Evolutionary conservation across 805 yeast genomes (phyloP), one percentile per base, ranked within the genome.

Genomic region (Priceomyces carsonii): DNA sequence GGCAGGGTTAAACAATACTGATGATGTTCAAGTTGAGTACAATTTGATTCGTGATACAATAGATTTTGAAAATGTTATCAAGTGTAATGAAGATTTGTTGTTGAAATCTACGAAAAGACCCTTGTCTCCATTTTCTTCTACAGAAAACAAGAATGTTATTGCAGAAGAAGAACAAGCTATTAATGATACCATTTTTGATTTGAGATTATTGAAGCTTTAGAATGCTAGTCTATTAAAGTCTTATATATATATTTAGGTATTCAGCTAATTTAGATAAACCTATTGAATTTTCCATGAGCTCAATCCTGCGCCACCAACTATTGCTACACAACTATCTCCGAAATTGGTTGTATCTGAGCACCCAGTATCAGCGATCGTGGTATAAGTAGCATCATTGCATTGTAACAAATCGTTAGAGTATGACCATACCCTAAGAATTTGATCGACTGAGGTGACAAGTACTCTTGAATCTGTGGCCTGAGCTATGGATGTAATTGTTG

Each of bases 281-380:
- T 32, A 13, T 35, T 38, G 35, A 14, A 44, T 29, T 22, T 38
- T 35, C 76, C 77, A 80, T 13, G 67, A 43, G 26, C 87, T 78
- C n/a, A 85, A 47, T 2, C 96, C 96, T 2, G 90, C 84, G 9
- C 96, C 96, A 8, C 91, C 96, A 22, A 86, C 61, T 2, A 82
- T 53, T 1, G 71, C 64, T 18, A 71, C 35, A 2, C 55, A 48
- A 3, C 42, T 36, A 1, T 59, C 63, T 8, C 55, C 53, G 4
- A 47, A 42, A 1, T 55, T 43, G 0, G 55, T 44, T 2, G 71
- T 45, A 33, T 70, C 86, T 18, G 80, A 59, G 29, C 88, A 80
- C 0, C 96, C 97, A 0, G 96, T 87, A 51, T 91, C 99, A 0
- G 97, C 95, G 22, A 89, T 78, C 0, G 95, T 82, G 1, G 96